Evolutionary conservation across 2,329 filamentous ascomycete species (phyloP).

Genomic region (Dryadomyces sulphureus): DNA sequence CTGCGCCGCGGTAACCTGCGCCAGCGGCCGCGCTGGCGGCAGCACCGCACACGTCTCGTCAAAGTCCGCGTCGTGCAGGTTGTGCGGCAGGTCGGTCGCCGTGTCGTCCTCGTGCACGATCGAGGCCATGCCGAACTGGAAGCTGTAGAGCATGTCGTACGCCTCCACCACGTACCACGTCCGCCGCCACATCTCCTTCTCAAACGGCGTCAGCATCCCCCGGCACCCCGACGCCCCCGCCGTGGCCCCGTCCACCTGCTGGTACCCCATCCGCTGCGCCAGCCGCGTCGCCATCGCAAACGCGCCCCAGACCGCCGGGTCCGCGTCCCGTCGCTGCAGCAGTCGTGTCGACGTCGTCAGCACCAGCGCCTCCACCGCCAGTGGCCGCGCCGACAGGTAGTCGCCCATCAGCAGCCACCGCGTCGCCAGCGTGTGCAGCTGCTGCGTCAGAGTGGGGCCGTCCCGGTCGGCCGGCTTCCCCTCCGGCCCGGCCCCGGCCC

Average conservation of each 20-base stretch:
- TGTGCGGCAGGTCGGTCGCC: slow-evolving; percentile 45
- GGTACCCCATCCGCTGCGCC: slow-evolving; percentile 36
- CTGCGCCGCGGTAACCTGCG: slow-evolving; percentile 42
- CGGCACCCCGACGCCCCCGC: slow-evolving; percentile 3
- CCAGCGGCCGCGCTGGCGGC: slow-evolving; percentile 37
- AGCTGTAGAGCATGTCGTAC: slow-evolving; percentile 32
- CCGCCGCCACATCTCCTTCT: slow-evolving; percentile 35
- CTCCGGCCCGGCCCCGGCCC: not conserved
- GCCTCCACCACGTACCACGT: slow-evolving; percentile 33
- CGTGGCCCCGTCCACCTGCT: slow-evolving; percentile 19
- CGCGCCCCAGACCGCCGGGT: slow-evolving; percentile 30
- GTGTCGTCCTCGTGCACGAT: slow-evolving; percentile 41
- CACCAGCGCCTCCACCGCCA: slow-evolving; percentile 34
- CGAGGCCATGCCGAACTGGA: slow-evolving; percentile 27
- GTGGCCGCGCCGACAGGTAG: slow-evolving; percentile 28
- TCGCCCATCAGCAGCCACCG: slow-evolving; percentile 33
- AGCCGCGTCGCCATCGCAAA: slow-evolving; percentile 31
- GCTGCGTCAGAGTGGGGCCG: no score
- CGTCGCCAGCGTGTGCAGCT: slow-evolving; percentile 19
- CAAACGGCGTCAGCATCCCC: slow-evolving; percentile 25
- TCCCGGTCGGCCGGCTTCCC: no score
- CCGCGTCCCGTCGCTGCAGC: slow-evolving; percentile 24
- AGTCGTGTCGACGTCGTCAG: slow-evolving; percentile 28
- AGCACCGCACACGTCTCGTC: slow-evolving; percentile 37
- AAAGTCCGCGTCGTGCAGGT: slow-evolving; percentile 53